Evolutionary conservation across 371 early-diverging fungal genomes (phyloP).

Genomic region (Mortierella sp.): DNA sequence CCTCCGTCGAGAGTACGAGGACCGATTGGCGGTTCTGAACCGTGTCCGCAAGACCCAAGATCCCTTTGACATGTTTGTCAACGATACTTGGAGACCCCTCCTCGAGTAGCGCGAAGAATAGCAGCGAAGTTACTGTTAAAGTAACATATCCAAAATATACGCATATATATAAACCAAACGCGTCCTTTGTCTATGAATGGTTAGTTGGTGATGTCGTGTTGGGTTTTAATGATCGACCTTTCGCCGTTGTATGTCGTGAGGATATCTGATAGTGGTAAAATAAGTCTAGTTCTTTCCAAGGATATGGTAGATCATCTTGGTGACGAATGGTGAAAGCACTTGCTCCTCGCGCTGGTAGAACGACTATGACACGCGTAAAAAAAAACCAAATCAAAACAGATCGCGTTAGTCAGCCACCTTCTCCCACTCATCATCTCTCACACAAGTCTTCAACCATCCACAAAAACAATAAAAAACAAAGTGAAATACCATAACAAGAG

Average conservation of each 20-base stretch:
- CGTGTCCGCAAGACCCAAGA: conserved; percentile 44
- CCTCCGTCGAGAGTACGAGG: conserved; percentile 28
- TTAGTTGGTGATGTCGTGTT: background rate
- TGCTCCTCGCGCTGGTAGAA: conserved; percentile 76
- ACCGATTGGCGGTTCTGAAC: conserved; percentile 38
- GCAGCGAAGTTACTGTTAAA: too few relatives aligned
- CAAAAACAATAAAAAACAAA: background rate
- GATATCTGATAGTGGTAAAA: background rate
- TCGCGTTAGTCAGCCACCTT: background rate
- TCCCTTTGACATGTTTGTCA: conserved; percentile 49
- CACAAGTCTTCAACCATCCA: background rate
- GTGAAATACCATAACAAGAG: conserved; percentile 66
- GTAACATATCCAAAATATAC: background rate
- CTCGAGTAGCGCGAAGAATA: background rate
- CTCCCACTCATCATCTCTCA: background rate
- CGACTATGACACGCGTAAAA: conserved; percentile 56
- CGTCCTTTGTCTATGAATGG: background rate
- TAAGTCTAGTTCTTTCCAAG: conserved; percentile 50
- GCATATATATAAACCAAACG: background rate
- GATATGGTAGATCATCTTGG: conserved; percentile 69
- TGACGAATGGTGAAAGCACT: conserved; percentile 70
- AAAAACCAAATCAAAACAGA: background rate
- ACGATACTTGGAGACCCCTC: conserved; percentile 29
- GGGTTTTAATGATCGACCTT: background rate
- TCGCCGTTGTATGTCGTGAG: background rate